Percentiles rank a stretch among this genome's conserved stretches.
Conservation (phyloP, 2,329 filamentous ascomycete species). For the Cytospora paraplurivora region DNA sequence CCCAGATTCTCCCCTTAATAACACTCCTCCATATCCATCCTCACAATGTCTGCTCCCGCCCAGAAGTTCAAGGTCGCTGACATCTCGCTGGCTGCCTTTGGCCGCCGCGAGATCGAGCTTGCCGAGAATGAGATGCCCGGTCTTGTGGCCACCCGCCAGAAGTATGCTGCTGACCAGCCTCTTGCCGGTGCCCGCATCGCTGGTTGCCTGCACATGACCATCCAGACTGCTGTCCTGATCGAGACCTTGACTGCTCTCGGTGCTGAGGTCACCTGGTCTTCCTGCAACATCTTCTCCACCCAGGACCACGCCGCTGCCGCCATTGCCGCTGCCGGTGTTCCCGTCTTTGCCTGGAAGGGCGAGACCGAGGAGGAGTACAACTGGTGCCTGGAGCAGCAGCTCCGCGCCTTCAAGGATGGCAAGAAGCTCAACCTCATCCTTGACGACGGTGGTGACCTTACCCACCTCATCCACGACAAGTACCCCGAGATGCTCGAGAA, state of each 20-base stretch:
- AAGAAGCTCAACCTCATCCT: constrained; percentile 98
- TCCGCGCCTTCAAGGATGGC: constrained; percentile 93
- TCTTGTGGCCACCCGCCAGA: constrained; percentile 90
- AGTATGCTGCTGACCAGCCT: constrained; percentile 92
- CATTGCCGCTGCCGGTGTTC: constrained; percentile 90
- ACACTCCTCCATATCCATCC: not conserved
- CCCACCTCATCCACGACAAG: constrained; percentile 93
- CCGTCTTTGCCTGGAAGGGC: constrained; percentile 78
- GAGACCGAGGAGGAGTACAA: constrained; percentile 99
- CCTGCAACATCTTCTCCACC: constrained; percentile 99
- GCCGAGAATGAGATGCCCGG: constrained; percentile 97
- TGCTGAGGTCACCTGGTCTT: constrained; percentile 98
- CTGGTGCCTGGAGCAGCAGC: constrained; percentile 99
- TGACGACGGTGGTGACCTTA: constrained; percentile 97
- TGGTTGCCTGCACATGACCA: constrained; percentile 99
- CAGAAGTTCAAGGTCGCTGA: constrained; percentile 98
- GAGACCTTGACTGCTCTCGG: constrained; percentile 94
- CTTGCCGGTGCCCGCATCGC: constrained; percentile 93
- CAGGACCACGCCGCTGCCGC: constrained; percentile 98
- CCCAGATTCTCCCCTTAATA: constrained; percentile 6
- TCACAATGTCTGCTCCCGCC: constrained; percentile 74
- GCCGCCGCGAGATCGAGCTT: constrained; percentile 98
- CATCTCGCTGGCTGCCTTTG: constrained; percentile 95
- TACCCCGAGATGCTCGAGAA: constrained; percentile 97
- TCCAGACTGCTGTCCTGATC: constrained; percentile 98